These are phyloP conservation scores for Magnaporthiopsis poae DNA, from an alignment of 2,329 filamentous ascomycete species.

Conservation along the genomic window DNA sequence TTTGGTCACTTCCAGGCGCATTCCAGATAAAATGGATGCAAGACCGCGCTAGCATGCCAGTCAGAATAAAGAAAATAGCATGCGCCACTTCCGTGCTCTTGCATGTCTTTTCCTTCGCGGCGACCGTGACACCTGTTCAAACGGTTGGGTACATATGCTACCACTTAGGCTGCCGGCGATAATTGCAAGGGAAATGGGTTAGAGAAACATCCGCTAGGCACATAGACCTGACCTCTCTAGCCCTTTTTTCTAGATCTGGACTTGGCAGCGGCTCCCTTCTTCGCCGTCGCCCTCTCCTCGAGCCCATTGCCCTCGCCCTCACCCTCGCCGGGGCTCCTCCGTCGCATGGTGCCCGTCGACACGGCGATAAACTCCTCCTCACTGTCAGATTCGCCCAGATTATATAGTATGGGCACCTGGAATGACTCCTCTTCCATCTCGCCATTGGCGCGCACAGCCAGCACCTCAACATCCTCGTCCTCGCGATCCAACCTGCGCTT, in stretches of 20 bases:
- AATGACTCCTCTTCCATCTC: conserved; percentile 55
- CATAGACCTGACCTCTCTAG: neutral
- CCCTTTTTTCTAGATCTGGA: conserved; percentile 32
- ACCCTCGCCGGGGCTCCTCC: conserved; percentile 69
- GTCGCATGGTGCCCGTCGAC: conserved; percentile 71
- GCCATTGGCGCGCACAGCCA: conserved; percentile 60
- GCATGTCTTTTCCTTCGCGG: too few species aligned
- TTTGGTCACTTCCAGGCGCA: neutral
- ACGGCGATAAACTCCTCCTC: conserved; percentile 74
- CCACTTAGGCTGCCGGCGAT: too few species aligned
- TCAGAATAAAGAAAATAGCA: too few species aligned
- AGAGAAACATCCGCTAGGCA: neutral
- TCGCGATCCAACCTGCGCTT: conserved; percentile 82
- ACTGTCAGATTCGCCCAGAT: conserved; percentile 86
- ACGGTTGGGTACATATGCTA: too few species aligned
- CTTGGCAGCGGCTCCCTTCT: conserved; percentile 30
- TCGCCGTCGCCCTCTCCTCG: conserved; percentile 29
- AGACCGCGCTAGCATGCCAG: too few species aligned
- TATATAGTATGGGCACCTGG: conserved; percentile 84
- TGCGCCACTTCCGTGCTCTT: too few species aligned
- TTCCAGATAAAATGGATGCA: neutral
- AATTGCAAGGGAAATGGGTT: too few species aligned
- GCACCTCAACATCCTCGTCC: conserved; percentile 85
- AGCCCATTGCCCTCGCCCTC: conserved; percentile 53
- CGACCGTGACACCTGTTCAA: too few species aligned